A percentile compares a stretch with the other conserved stretches of the same genome.
phyloP scores from a whole-genome alignment of 2,329 filamentous ascomycete genomes.

The Ceratocystis destructans region DNA sequence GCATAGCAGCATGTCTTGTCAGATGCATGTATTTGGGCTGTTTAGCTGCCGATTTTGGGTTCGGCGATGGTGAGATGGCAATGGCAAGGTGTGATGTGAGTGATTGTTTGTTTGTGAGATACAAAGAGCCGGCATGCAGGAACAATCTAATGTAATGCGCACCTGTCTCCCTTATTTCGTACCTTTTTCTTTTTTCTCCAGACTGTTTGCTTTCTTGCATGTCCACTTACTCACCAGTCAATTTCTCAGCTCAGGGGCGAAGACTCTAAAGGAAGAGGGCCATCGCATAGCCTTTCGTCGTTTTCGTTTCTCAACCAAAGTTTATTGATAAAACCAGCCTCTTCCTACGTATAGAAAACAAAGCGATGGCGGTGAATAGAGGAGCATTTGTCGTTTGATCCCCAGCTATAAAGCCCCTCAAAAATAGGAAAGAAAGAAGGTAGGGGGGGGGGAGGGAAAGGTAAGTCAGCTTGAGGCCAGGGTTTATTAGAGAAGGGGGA shows the following conservation, averaged over 20 bases:
- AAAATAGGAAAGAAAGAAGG: too few relatives aligned
- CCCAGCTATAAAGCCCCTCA: background rate
- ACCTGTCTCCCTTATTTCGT: background rate
- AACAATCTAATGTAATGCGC: background rate
- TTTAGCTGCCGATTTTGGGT: background rate
- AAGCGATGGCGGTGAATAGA: background rate
- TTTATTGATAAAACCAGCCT: background rate
- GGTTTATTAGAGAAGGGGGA: background rate
- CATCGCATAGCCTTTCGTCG: background rate
- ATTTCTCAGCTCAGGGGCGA: conserved; percentile 1
- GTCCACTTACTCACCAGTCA: background rate
- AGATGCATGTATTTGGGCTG: background rate
- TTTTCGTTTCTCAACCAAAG: background rate
- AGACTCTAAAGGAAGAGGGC: background rate
- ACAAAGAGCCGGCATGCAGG: background rate
- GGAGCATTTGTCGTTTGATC: background rate
- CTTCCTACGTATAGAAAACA: background rate
- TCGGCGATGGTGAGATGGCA: background rate
- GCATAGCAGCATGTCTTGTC: conserved; percentile 1
- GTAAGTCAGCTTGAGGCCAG: background rate
- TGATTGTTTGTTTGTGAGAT: background rate
- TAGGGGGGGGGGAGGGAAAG: background rate
- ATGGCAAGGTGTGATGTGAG: background rate
- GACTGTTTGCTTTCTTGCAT: too few relatives aligned
- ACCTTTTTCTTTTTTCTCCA: background rate